Evolutionary conservation across 345 rosid genomes (phyloP).

Genomic region (Hibiscus mutabilis): DNA sequence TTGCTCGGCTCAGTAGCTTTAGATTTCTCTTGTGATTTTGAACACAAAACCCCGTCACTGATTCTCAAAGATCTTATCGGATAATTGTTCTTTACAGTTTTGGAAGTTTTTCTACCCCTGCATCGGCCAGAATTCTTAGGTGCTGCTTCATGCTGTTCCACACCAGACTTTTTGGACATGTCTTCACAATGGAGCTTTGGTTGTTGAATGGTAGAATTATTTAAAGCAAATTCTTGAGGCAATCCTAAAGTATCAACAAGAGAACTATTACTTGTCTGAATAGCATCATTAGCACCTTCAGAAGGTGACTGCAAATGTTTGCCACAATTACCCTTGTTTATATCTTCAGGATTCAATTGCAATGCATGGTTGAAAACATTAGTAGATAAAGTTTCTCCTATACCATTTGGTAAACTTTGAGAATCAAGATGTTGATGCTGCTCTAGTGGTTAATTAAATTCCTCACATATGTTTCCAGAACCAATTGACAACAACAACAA

Average conservation of each 20-base stretch:
- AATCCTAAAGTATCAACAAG: conserved; percentile 15
- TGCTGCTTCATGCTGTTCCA: conserved; percentile 9
- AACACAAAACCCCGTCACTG: conserved; percentile 43
- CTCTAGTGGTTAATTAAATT: not conserved
- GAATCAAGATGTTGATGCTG: not conserved
- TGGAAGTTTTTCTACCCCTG: conserved; percentile 28
- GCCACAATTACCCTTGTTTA: not conserved
- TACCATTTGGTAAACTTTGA: conserved; percentile 1
- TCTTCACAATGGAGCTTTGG: conserved; percentile 10
- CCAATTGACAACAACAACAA: not conserved
- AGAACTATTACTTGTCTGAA: conserved; percentile 15
- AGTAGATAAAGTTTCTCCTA: not conserved
- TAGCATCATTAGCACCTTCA: conserved; percentile 9
- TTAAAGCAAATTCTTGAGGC: conserved; percentile 15
- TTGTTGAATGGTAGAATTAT: conserved; percentile 11
- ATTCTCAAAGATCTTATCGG: conserved; percentile 27
- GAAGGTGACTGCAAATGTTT: conserved; percentile 13
- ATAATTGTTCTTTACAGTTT: conserved; percentile 27
- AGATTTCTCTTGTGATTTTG: conserved; percentile 32
- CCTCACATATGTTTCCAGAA: conserved; percentile 7
- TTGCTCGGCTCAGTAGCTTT: conserved; percentile 31
- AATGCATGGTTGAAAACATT: conserved; percentile 7
- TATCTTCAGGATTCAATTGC: conserved; percentile 6
- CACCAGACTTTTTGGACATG: conserved; percentile 7
- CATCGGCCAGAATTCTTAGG: conserved; percentile 17